Evolutionary conservation across 371 early-diverging fungal genomes (phyloP), one percentile per base, ranked within the genome.

Genomic region (Mucor irregularis): DNA sequence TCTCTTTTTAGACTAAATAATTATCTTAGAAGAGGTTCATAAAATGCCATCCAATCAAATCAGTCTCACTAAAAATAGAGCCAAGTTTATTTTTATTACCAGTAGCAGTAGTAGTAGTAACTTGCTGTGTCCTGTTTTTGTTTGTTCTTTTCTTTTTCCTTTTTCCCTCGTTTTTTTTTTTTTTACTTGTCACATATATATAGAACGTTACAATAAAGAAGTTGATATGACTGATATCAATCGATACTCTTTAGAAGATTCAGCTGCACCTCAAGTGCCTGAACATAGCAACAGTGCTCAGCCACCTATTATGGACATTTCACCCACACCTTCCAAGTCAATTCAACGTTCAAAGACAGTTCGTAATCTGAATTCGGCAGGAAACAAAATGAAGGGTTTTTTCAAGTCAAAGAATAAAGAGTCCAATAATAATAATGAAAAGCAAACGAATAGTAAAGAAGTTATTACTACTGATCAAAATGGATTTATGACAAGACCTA

Each of bases 331-430:
- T 14, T 57, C 62, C 10, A 66, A 49, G 30, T 53, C 56, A n/a
- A 46, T 67, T 17, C 53, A 58, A 21, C 62, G 67, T 22, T 67
- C 67, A 48, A 67, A 67, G 17, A 67, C 67, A 31, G 67, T 67
- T 30, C 67, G 67, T 38, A 67, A 67, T 55, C 48, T 62, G 11
- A 51, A 51, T 40, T 50, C 61, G 21, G 66, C 62, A 49, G 58
- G 66, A 43, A 67, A 46, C 26, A 66, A 61, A 58, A 48, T 67
- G 52, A 57, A 48, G 33, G 67, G 62, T 17, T 52, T 67, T 26
- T 67, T 67, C 25, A 62, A 59, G 26, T 21, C 49, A 13, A 61
- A 62, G 47, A 62, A 62, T 25, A 52, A 43, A 45, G 46, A 50
- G 17, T 44, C 34, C 9, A 35, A 42, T 7, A 38, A 38, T 16